Evolutionary conservation across 2,329 filamentous ascomycete genomes (phyloP).

Genomic region (Thielaviopsis populi): DNA sequence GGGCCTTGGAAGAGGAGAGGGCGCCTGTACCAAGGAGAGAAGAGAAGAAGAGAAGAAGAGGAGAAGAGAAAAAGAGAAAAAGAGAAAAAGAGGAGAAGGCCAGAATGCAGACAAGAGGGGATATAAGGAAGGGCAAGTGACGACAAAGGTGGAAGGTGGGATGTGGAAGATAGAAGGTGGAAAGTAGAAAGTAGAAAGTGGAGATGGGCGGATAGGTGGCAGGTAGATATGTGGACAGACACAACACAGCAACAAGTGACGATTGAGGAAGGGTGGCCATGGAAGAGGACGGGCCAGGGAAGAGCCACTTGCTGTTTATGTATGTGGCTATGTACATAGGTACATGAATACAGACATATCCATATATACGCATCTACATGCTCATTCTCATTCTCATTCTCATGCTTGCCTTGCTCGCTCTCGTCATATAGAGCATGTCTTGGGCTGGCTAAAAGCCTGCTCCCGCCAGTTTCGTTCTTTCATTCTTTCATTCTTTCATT

Average conservation of each 20-base stretch:
- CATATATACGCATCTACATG: not conserved
- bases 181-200: too few species aligned
- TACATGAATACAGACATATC: not conserved
- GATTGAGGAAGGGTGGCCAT: constrained; percentile 1
- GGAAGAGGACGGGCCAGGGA: not conserved
- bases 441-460: not conserved
- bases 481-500: not conserved
- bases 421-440: not conserved
- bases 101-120: constrained; percentile 1
- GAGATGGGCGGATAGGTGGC: constrained; percentile 1
- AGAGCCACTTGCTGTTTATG: not conserved
- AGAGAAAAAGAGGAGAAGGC: not conserved
- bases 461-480: too few species aligned
- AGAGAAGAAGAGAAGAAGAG: not conserved
- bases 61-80: not conserved
- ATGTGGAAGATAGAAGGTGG: too few species aligned
- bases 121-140: not conserved
- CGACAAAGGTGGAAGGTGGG: not conserved
- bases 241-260: not conserved
- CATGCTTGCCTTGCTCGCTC: not conserved
- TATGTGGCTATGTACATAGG: not conserved
- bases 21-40: not conserved
- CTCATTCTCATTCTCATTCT: not conserved
- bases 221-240: not conserved
- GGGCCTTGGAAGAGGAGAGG: not conserved